Evolutionary conservation across 257 asterid species (phyloP), one percentile per base, ranked within the genome.

Genomic region (Eustoma russellianum): DNA sequence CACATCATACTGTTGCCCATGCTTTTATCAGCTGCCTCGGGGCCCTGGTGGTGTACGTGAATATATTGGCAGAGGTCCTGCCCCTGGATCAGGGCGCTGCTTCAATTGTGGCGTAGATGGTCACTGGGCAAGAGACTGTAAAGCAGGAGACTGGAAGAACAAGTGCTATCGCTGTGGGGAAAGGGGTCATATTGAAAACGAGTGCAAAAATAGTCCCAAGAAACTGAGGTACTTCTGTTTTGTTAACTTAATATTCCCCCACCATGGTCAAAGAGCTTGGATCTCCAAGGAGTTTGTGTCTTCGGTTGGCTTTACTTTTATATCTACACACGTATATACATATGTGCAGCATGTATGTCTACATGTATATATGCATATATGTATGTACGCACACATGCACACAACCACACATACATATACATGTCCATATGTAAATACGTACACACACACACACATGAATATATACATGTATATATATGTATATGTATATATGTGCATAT

Each of bases 51-150:
- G 97, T 13, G 86, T 72, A 44, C 79, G 97, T 7, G 95, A 92
- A 64, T 79, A 83, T 66, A 78, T 70, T 52, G 95, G 94, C 17
- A 78, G 88, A 57, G 99, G 92, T 60, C 94, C 99, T 30, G 77
- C 97, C 60, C 99, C 97, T 16, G 99, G 99, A 14, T 82, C 97
- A n/a, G 99, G 99, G 0, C 97, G 99, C 53, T 92, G 99, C 82
- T 92, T 92, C 79, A 92, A 92, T 59, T 92, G 99, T 57, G 99
- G 99, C 30, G 56, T 88, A 54, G 97, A 92, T 70, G 99, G 99
- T 47, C 99, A 92, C 50, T 92, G 99, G 99, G 99, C 99, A 48
- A 85, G 97, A 55, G 99, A 92, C 71, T 92, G 99, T 78, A 83
- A 83, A 69, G 93, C 97, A 59, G 99, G 97, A 15, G 99, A 92